Conservation (phyloP, 495 filamentous ascomycete genomes). For the Podospora pseudoanserina region DNA sequence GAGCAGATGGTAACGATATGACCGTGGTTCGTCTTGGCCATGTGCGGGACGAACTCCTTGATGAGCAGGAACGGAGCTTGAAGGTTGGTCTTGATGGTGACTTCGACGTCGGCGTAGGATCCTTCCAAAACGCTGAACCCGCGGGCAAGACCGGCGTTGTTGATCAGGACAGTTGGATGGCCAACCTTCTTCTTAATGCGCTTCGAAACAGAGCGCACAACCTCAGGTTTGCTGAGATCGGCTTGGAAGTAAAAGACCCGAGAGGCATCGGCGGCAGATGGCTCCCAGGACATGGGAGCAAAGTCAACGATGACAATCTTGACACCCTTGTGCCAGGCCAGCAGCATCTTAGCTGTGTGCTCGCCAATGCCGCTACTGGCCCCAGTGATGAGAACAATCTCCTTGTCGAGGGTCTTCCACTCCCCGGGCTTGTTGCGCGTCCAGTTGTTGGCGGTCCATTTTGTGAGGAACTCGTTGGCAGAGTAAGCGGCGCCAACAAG, state of each 20-base stretch:
- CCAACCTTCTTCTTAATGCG: constrained; percentile 24
- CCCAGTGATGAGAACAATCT: constrained; percentile 32
- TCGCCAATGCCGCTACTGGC: constrained; percentile 27
- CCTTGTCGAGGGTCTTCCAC: constrained; percentile 24
- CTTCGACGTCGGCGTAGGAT: constrained; percentile 24
- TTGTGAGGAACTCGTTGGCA: constrained; percentile 26
- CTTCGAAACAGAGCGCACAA: constrained; percentile 16
- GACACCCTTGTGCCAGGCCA: constrained; percentile 21
- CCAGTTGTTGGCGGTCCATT: constrained; percentile 32
- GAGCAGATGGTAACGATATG: constrained; percentile 28
- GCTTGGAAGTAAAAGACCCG: constrained; percentile 28
- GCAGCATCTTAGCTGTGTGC: constrained; percentile 18
- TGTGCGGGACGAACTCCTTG: constrained; percentile 30
- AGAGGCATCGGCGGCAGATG: not conserved
- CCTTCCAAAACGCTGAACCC: constrained; percentile 26
- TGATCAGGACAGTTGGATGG: constrained; percentile 30
- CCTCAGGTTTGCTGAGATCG: constrained; percentile 23
- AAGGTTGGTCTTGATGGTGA: constrained; percentile 28
- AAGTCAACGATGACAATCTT: constrained; percentile 26
- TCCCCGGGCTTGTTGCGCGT: constrained; percentile 17
- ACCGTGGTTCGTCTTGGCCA: constrained; percentile 25
- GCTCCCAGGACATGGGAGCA: constrained; percentile 22
- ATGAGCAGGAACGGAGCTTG: constrained; percentile 26
- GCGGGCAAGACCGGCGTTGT: constrained; percentile 26
- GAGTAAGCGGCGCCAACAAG: constrained; percentile 19